These are phyloP conservation scores for Tylopilus orsonianus DNA, from an alignment of 1,284 basidiomycete genomes.

Conservation along the genomic window DNA sequence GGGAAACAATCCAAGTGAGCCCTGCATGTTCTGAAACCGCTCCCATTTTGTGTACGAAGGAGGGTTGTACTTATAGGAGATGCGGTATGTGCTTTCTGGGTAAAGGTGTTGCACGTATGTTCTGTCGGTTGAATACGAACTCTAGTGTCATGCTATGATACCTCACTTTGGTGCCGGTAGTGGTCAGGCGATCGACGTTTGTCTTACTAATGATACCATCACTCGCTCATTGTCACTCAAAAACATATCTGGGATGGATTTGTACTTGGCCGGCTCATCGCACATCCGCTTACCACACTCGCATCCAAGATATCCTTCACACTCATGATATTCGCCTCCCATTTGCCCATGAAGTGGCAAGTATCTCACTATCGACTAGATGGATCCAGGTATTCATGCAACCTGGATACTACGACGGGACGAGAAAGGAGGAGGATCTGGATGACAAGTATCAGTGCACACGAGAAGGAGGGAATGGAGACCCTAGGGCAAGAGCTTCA, in stretches of 20 bases:
- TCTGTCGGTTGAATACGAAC: neutral
- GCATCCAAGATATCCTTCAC: constrained; percentile 21
- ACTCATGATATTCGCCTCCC: constrained; percentile 33
- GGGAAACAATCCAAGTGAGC: constrained; percentile 22
- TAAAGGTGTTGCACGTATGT: neutral
- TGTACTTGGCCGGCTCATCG: constrained; percentile 21
- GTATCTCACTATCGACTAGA: constrained; percentile 1
- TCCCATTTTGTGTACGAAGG: constrained; percentile 30
- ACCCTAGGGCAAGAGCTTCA: too few species aligned
- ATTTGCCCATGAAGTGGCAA: constrained; percentile 7
- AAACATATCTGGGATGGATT: constrained; percentile 32
- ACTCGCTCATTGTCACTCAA: neutral
- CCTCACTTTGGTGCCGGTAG: constrained; percentile 32
- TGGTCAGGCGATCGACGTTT: constrained; percentile 33
- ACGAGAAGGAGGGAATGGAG: too few species aligned
- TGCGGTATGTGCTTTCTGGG: constrained; percentile 22
- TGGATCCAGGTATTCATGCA: constrained; percentile 11
- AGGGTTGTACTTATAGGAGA: constrained; percentile 35
- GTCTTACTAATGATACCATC: neutral
- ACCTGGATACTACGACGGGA: constrained; percentile 21
- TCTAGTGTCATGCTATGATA: constrained; percentile 28
- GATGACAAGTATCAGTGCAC: too few species aligned
- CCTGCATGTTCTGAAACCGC: constrained; percentile 28
- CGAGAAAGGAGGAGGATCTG: too few species aligned
- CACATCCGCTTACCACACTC: constrained; percentile 25